Evolutionary conservation across 1,284 basidiomycete genomes (phyloP).

Genomic region (Trichosporon ovoides): DNA sequence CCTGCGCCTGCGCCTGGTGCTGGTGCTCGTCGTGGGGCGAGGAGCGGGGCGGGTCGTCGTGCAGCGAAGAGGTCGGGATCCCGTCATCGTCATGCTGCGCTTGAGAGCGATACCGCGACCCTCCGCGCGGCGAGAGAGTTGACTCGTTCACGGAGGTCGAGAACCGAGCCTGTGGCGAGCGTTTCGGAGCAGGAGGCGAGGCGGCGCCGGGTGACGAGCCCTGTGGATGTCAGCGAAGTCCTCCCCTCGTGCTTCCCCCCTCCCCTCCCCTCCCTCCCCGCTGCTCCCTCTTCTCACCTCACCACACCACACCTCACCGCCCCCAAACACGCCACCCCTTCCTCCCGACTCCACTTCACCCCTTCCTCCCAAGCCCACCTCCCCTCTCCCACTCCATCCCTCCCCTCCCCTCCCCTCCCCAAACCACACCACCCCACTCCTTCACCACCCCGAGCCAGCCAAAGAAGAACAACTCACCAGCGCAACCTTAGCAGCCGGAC

Average conservation of each 20-base stretch:
- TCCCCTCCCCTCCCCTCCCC: too few relatives aligned
- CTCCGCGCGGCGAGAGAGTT: conserved; percentile 21
- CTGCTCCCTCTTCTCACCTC: too few relatives aligned
- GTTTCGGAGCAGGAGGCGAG: conserved; percentile 22
- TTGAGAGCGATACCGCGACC: conserved; percentile 5
- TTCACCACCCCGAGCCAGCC: too few relatives aligned
- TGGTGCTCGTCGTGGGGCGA: background rate
- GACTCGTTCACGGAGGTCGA: conserved; percentile 20
- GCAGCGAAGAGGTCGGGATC: conserved; percentile 25
- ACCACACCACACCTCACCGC: too few relatives aligned
- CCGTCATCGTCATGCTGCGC: conserved; percentile 20
- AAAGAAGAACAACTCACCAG: conserved; percentile 30
- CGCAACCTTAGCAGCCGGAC: conserved; percentile 36
- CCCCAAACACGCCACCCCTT: too few relatives aligned
- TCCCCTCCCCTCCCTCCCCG: too few relatives aligned
- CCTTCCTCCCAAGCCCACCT: too few relatives aligned
- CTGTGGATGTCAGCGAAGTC: too few relatives aligned
- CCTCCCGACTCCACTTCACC: too few relatives aligned
- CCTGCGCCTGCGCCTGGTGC: conserved; percentile 5
- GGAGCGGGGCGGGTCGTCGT: conserved; percentile 16
- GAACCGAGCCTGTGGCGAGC: conserved; percentile 29
- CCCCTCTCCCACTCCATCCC: too few relatives aligned
- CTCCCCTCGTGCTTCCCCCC: too few relatives aligned
- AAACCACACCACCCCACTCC: too few relatives aligned
- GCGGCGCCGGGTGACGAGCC: conserved; percentile 19